phyloP scores from a whole-genome alignment of 768 basidiomycete species.

The Coprinopsis sp. region DNA sequence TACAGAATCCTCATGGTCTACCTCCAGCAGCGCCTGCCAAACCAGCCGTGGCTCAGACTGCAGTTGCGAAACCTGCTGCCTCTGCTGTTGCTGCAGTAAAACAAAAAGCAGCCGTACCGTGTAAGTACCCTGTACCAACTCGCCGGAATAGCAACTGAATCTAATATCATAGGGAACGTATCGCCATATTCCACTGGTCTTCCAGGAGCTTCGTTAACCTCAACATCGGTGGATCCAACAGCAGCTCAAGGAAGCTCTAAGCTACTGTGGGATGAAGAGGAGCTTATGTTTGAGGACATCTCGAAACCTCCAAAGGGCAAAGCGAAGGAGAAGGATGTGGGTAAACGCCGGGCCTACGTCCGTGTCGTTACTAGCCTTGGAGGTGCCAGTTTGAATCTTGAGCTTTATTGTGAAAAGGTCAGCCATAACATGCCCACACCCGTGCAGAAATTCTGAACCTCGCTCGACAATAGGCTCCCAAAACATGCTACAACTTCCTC shows the following conservation, averaged over 20 bases:
- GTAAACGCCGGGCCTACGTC: conserved; percentile 89
- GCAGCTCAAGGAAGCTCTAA: conserved; percentile 50
- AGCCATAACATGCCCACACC: not conserved
- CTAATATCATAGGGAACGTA: conserved; percentile 60
- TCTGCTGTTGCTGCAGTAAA: conserved; percentile 37
- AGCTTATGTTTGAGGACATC: conserved; percentile 96
- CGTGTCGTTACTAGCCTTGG: conserved; percentile 93
- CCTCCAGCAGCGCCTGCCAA: conserved; percentile 58
- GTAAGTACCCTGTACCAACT: conserved; percentile 33
- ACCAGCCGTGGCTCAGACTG: no score
- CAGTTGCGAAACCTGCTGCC: conserved; percentile 30
- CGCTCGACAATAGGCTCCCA: conserved; percentile 67
- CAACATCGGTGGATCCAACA: conserved; percentile 82
- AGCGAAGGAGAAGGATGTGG: conserved; percentile 90
- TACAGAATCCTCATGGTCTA: conserved; percentile 86
- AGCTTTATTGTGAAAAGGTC: conserved; percentile 87
- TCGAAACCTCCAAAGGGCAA: conserved; percentile 75
- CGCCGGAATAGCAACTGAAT: not conserved
- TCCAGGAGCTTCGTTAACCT: conserved; percentile 90
- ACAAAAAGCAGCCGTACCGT: conserved; percentile 59
- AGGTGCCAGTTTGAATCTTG: conserved; percentile 76
- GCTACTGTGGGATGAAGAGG: conserved; percentile 97
- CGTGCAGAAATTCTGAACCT: not conserved
- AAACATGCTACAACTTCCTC: conserved; percentile 98
- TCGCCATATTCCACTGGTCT: conserved; percentile 90